A percentile compares a stretch with the other conserved stretches of the same genome.
phyloP scores from a whole-genome alignment of 2,329 filamentous ascomycete genomes.

The Neofusicoccum sp. region DNA sequence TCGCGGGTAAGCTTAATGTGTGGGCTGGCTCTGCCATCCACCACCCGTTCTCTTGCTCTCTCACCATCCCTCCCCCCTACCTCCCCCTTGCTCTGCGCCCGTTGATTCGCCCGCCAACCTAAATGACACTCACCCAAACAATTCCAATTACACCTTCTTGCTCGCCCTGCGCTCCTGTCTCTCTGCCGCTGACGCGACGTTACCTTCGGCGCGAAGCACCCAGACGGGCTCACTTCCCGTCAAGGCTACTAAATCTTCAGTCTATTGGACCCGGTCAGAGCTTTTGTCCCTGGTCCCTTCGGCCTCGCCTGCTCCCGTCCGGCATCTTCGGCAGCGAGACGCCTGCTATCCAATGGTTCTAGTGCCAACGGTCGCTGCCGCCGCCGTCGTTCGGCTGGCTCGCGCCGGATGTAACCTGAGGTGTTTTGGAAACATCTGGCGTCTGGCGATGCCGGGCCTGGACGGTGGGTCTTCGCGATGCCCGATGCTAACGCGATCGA shows the following conservation, averaged over 20 bases:
- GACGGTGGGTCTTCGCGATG: no score
- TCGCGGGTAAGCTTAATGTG: slow-evolving; percentile 9
- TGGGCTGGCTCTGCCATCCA: not conserved
- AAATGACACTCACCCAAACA: not conserved
- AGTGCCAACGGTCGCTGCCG: not conserved
- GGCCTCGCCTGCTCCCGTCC: not conserved
- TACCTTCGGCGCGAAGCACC: not conserved
- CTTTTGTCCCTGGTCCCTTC: not conserved
- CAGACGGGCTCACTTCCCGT: not conserved
- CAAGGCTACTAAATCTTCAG: not conserved
- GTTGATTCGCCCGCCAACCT: not conserved
- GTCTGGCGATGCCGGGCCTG: no score
- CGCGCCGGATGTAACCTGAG: slow-evolving; percentile 1
- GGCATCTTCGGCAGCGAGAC: not conserved
- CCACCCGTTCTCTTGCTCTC: not conserved
- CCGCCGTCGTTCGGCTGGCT: not conserved
- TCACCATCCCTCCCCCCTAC: not conserved
- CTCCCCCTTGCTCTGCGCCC: not conserved
- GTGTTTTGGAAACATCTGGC: not conserved
- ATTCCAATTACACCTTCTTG: not conserved
- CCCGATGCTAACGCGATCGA: no score
- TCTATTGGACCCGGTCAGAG: slow-evolving; percentile 1
- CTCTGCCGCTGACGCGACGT: not conserved
- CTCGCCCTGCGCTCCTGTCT: no score
- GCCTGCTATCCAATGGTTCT: not conserved